Percentiles rank a stretch among this genome's conserved stretches.
Conservation (phyloP, 2,329 filamentous ascomycete species). For the Diaporthe aspalathi region DNA sequence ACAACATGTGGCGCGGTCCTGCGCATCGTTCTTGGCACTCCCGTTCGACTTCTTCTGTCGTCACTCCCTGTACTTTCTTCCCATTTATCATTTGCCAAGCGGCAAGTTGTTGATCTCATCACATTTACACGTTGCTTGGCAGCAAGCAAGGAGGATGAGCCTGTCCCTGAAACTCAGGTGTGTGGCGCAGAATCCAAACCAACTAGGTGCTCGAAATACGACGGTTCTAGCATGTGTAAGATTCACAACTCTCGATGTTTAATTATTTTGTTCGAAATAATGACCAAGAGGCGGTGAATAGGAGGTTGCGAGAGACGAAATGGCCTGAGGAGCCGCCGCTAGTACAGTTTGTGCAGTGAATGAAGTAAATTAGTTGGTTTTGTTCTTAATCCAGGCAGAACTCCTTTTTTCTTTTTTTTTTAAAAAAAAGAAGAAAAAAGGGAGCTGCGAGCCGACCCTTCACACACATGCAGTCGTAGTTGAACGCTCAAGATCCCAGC, state of each 20-base stretch:
- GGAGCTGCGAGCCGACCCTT: too few species aligned
- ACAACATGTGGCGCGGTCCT: not conserved
- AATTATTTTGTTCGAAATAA: conserved; percentile 8
- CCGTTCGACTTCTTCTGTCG: not conserved
- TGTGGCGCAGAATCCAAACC: not conserved
- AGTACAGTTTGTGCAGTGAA: not conserved
- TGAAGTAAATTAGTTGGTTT: too few species aligned
- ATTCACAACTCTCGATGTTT: not conserved
- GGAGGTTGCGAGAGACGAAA: not conserved
- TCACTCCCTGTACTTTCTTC: not conserved
- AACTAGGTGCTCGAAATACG: not conserved
- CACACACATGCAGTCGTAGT: too few species aligned
- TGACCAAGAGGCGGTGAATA: not conserved
- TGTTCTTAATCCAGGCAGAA: too few species aligned
- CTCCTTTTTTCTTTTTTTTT: too few species aligned
- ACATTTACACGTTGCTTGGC: conserved; percentile 2
- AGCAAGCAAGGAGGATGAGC: not conserved
- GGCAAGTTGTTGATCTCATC: conserved; percentile 2
- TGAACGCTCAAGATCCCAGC: too few species aligned
- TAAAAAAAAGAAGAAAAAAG: too few species aligned
- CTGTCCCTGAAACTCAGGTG: not conserved
- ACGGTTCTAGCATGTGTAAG: not conserved
- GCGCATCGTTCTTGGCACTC: conserved; percentile 11
- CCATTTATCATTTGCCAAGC: conserved; percentile 8
- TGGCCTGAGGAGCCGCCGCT: not conserved